Conservation (phyloP, 768 basidiomycete genomes). For the Pleurotus salmoneostramineus region DNA sequence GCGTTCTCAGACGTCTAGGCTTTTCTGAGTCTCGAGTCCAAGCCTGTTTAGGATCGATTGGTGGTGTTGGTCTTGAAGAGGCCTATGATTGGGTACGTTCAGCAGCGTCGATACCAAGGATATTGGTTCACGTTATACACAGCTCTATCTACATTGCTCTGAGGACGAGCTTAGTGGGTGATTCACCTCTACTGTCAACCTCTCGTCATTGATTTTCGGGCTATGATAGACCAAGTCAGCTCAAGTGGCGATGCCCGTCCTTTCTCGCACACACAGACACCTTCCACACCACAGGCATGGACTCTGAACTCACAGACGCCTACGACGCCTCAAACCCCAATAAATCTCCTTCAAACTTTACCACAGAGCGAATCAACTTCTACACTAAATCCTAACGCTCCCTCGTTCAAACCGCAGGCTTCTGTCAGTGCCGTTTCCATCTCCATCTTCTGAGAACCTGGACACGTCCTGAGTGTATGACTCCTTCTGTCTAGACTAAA, state of each 20-base stretch:
- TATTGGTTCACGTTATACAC: neutral
- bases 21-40: constrained; percentile 67
- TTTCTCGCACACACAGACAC: constrained; percentile 15
- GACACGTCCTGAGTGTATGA: neutral
- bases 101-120: neutral
- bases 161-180: constrained; percentile 49
- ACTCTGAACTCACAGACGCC: constrained; percentile 22
- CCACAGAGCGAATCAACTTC: constrained; percentile 14
- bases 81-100: constrained; percentile 83
- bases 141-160: constrained; percentile 67
- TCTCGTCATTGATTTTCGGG: too few species aligned
- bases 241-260: neutral
- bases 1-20: constrained; percentile 73
- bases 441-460: neutral
- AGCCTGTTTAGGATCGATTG: constrained; percentile 64
- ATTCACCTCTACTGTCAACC: too few species aligned
- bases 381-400: constrained; percentile 35
- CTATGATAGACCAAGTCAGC: neutral
- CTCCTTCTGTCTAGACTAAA: too few species aligned
- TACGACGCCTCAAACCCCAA: constrained; percentile 23
- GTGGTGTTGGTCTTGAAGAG: constrained; percentile 76
- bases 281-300: constrained; percentile 21
- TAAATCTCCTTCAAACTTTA: constrained; percentile 10
- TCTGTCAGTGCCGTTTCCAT: neutral
- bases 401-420: constrained; percentile 25